Evolutionary conservation across 2,329 filamentous ascomycete species (phyloP).

Genomic region (Fusarium penzigii): DNA sequence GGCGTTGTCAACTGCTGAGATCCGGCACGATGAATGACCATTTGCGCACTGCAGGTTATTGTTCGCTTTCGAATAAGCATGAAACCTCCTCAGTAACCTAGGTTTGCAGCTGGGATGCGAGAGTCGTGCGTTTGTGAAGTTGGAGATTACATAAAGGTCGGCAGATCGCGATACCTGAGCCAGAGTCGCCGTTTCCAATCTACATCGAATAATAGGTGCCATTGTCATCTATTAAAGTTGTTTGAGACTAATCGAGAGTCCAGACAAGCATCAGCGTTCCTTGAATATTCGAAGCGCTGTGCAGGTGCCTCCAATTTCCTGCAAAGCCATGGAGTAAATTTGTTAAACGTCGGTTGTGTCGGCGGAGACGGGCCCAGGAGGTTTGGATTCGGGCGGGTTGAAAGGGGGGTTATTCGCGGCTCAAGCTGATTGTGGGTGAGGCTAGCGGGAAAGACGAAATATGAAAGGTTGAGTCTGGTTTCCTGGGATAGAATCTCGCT

Average conservation of each 20-base stretch:
- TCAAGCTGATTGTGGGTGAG: constrained; percentile 1
- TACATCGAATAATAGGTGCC: constrained; percentile 22
- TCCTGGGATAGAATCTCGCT: too few relatives aligned
- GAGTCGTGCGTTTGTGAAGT: constrained; percentile 2
- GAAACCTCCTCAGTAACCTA: constrained; percentile 5
- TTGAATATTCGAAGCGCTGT: constrained; percentile 24
- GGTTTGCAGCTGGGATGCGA: neutral
- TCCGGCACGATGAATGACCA: constrained; percentile 6
- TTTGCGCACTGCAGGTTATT: neutral
- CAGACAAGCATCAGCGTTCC: constrained; percentile 26
- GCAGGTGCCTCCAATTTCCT: constrained; percentile 16
- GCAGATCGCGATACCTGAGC: constrained; percentile 20
- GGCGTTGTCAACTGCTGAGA: constrained; percentile 9
- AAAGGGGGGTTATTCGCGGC: constrained; percentile 15
- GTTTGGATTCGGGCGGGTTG: neutral
- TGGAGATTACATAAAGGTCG: constrained; percentile 6
- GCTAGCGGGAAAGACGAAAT: too few relatives aligned
- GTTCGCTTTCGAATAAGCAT: neutral
- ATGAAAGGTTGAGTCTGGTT: too few relatives aligned
- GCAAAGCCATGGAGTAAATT: constrained; percentile 30
- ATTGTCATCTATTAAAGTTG: constrained; percentile 19
- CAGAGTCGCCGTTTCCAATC: constrained; percentile 13
- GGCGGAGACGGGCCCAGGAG: constrained; percentile 6
- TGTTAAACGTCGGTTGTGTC: constrained; percentile 13
- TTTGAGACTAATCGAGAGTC: constrained; percentile 4